A percentile compares a stretch with the other conserved stretches of the same genome.
These are phyloP conservation scores for Solioccasus polychromus DNA, from an alignment of 768 basidiomycete species.

Conservation along the genomic window DNA sequence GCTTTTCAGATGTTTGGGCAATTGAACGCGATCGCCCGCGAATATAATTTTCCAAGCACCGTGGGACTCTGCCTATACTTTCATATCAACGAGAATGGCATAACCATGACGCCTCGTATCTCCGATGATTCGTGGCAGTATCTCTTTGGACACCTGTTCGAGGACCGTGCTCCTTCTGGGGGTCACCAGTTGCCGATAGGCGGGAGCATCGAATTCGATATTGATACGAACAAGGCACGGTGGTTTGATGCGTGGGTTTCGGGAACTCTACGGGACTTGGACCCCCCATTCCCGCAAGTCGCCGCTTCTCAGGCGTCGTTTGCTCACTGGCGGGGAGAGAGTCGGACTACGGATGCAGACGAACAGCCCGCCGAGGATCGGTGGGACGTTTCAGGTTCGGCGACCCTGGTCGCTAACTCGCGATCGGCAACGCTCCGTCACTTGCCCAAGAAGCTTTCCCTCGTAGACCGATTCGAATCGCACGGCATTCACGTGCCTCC, in stretches of 20 bases:
- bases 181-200: conserved; percentile 55
- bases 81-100: conserved; percentile 55
- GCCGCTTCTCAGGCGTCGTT: conserved; percentile 40
- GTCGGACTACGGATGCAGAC: conserved; percentile 45
- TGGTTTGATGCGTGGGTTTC: conserved; percentile 78
- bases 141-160: conserved; percentile 64
- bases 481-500: conserved; percentile 38
- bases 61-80: conserved; percentile 78
- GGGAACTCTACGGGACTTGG: conserved; percentile 45
- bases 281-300: conserved; percentile 38
- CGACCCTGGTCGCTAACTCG: conserved; percentile 9
- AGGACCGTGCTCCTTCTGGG: conserved; percentile 34
- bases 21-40: conserved; percentile 72
- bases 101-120: conserved; percentile 62
- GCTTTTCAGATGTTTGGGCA: conserved; percentile 66
- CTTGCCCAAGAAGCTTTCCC: conserved; percentile 63
- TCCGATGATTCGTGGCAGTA: conserved; percentile 76
- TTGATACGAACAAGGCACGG: conserved; percentile 69
- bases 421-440: conserved; percentile 42
- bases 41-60: conserved; percentile 78
- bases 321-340: conserved; percentile 49
- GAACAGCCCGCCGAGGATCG: conserved; percentile 38
- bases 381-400: conserved; percentile 25
- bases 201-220: conserved; percentile 84
- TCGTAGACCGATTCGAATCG: conserved; percentile 61